Conservation (phyloP, 257 asterid species). For the Solanum arcanum region DNA sequence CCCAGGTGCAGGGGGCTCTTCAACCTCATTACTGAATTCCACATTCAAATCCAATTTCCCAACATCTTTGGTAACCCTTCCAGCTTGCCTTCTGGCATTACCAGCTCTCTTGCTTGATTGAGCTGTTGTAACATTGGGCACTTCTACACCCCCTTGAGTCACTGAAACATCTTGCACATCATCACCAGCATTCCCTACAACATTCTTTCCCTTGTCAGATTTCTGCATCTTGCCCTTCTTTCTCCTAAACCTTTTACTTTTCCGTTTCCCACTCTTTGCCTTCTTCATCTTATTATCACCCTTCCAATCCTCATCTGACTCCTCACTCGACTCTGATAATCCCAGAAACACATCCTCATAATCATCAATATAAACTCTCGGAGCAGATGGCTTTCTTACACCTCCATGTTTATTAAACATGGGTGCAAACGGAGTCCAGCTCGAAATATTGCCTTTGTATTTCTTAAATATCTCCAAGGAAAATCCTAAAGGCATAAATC, state of each 20-base stretch:
- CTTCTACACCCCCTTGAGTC: conserved; percentile 33
- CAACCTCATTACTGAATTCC: conserved; percentile 78
- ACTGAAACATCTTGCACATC: conserved; percentile 21
- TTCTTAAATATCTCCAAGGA: conserved; percentile 35
- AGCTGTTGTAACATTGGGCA: conserved; percentile 16
- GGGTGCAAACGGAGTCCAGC: conserved; percentile 85
- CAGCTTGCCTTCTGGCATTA: conserved; percentile 61
- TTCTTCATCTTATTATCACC: conserved; percentile 15
- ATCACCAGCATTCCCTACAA: conserved; percentile 3
- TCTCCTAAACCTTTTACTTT: conserved; percentile 15
- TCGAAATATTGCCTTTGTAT: conserved; percentile 15
- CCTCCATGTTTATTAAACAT: conserved; percentile 46
- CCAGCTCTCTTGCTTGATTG: conserved; percentile 38
- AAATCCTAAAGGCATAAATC: conserved; percentile 51
- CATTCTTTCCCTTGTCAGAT: conserved; percentile 44
- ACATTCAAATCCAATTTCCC: conserved; percentile 90
- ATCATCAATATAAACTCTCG: conserved; percentile 45
- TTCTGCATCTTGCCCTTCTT: conserved; percentile 32
- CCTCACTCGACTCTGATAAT: conserved; percentile 51
- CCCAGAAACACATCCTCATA: conserved; percentile 62
- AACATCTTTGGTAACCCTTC: conserved; percentile 51
- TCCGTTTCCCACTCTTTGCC: conserved; percentile 6
- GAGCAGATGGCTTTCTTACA: conserved; percentile 15
- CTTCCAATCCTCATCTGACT: conserved; percentile 62
- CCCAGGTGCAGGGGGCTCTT: conserved; percentile 53